phyloP scores from a whole-genome alignment of 2,329 filamentous ascomycete genomes.

The Sclerotinia subarctica region DNA sequence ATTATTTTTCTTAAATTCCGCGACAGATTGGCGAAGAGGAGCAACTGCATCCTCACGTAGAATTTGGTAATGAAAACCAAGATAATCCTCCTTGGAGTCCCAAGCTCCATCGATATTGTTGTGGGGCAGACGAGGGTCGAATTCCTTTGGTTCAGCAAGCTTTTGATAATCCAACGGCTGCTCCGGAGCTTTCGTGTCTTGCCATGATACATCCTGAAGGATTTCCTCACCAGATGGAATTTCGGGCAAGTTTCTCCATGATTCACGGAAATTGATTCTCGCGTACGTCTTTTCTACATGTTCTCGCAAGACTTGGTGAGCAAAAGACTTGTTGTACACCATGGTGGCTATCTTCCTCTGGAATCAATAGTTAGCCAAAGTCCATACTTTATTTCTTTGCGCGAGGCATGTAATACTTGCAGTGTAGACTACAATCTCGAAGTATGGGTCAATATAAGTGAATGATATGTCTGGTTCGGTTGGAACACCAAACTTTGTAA shows the following conservation, averaged over 20 bases:
- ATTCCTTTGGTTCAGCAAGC: slow-evolving; percentile 15
- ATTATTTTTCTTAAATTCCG: slow-evolving; percentile 51
- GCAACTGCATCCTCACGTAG: slow-evolving; percentile 71
- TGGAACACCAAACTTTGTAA: too few relatives aligned
- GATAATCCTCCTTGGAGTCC: slow-evolving; percentile 60
- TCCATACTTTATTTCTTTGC: neutral
- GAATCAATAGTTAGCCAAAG: neutral
- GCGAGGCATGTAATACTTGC: neutral
- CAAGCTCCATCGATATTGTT: slow-evolving; percentile 59
- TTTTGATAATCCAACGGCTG: slow-evolving; percentile 32
- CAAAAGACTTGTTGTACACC: slow-evolving; percentile 1
- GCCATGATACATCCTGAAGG: slow-evolving; percentile 33
- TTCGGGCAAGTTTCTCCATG: slow-evolving; percentile 48
- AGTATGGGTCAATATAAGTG: neutral
- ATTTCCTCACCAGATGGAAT: slow-evolving; percentile 55
- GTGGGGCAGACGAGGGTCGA: slow-evolving; percentile 32
- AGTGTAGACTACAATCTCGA: neutral
- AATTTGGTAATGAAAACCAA: slow-evolving; percentile 71
- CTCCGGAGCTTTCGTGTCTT: neutral
- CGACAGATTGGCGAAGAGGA: slow-evolving; percentile 65
- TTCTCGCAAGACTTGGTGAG: neutral
- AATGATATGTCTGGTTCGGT: too few relatives aligned
- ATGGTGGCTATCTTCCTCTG: neutral
- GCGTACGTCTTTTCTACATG: slow-evolving; percentile 19
- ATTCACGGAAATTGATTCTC: slow-evolving; percentile 5